Evolutionary conservation across 176 grass and related monocot genomes (phyloP).

Genomic region (Hyparrhenia diplandra): DNA sequence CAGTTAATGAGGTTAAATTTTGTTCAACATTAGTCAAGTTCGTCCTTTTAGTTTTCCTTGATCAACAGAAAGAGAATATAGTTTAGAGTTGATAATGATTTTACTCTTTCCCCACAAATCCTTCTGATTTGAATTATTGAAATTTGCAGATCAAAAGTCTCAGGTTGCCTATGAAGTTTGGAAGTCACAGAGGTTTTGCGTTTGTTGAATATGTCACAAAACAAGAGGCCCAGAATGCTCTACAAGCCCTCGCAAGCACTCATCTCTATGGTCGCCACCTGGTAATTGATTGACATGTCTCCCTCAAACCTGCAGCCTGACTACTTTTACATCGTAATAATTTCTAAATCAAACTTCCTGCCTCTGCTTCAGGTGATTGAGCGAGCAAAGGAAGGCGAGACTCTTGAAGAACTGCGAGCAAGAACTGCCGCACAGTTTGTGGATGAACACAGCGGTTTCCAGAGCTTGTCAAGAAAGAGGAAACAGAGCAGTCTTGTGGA

Average conservation of each 20-base stretch:
- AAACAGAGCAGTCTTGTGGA: constrained; percentile 59
- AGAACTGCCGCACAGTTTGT: constrained; percentile 78
- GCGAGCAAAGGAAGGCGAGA: constrained; percentile 86
- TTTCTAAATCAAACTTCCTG: neutral
- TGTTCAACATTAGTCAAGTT: neutral
- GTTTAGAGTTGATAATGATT: neutral
- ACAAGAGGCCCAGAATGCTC: constrained; percentile 82
- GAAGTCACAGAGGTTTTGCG: constrained; percentile 84
- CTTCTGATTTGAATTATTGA: too few relatives aligned
- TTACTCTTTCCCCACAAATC: neutral
- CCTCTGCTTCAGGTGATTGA: constrained; percentile 66
- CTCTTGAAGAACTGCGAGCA: constrained; percentile 79
- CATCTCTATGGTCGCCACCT: constrained; percentile 88
- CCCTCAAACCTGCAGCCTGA: neutral
- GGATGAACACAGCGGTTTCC: constrained; percentile 61
- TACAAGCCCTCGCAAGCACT: constrained; percentile 75
- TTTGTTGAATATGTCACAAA: constrained; percentile 87
- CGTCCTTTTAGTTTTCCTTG: neutral
- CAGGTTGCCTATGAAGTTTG: constrained; percentile 90
- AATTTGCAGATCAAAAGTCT: constrained; percentile 71
- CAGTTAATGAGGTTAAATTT: constrained; percentile 15
- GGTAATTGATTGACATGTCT: constrained; percentile 41
- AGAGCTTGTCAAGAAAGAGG: constrained; percentile 70
- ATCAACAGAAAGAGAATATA: neutral
- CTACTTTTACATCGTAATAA: neutral